These are phyloP conservation scores for Skeletonema potamos DNA, from an alignment of 108 stramenopile genomes.

Conservation along the genomic window DNA sequence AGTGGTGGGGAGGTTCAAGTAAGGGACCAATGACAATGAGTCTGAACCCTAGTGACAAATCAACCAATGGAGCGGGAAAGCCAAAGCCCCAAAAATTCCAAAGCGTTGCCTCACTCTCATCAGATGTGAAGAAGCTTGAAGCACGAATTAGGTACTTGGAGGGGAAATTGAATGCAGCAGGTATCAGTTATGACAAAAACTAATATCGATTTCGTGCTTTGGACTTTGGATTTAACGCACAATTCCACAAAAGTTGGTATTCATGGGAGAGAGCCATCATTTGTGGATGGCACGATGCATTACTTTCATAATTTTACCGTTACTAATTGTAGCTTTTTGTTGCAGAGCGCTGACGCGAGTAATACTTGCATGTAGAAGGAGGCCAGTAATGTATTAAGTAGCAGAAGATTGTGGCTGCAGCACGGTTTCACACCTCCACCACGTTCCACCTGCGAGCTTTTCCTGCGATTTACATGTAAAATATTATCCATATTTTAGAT, in stretches of 20 bases:
- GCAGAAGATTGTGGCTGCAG: too few relatives aligned
- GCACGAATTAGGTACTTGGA: conserved; percentile 80
- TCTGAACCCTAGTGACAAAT: conserved; percentile 72
- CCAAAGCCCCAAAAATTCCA: conserved; percentile 42
- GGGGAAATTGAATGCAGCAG: conserved; percentile 62
- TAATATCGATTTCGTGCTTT: not conserved
- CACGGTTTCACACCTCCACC: too few relatives aligned
- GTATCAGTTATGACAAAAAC: conserved; percentile 47
- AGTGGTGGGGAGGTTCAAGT: conserved; percentile 91
- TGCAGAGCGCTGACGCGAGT: too few relatives aligned
- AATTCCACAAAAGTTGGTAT: not conserved
- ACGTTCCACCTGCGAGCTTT: too few relatives aligned
- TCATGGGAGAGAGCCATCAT: not conserved
- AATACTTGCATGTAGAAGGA: too few relatives aligned
- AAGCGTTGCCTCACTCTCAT: conserved; percentile 62
- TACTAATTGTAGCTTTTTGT: not conserved
- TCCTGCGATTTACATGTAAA: too few relatives aligned
- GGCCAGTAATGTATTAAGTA: too few relatives aligned
- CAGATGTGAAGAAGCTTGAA: conserved; percentile 76
- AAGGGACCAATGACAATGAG: conserved; percentile 81
- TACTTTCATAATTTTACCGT: not conserved
- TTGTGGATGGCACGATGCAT: not conserved
- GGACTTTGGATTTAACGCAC: not conserved
- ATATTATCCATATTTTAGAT: too few relatives aligned
- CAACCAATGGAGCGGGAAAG: conserved; percentile 12